A percentile compares a stretch with the other conserved stretches of the same genome.
Evolutionary conservation across 2,329 filamentous ascomycete genomes (phyloP).

Genomic region (Leptodontidium sp.): DNA sequence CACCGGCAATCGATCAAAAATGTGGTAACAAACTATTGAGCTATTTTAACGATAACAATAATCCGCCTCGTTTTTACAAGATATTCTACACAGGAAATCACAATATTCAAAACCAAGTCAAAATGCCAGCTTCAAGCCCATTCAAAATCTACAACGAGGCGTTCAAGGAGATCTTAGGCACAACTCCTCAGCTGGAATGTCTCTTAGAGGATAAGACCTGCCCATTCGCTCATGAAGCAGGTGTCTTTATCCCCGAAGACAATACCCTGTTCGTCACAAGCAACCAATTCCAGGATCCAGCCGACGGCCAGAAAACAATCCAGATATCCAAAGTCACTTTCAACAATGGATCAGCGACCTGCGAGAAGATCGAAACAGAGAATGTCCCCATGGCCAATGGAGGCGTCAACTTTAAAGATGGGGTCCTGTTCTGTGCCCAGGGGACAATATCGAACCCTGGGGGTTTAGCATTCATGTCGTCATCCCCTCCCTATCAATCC

Average conservation of each 20-base stretch:
- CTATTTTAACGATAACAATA: background rate
- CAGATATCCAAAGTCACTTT: conserved; percentile 32
- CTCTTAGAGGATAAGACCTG: conserved; percentile 43
- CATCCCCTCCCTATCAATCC: conserved; percentile 35
- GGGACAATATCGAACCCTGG: conserved; percentile 42
- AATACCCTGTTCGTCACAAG: conserved; percentile 35
- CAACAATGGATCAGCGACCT: conserved; percentile 1
- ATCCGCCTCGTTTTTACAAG: background rate
- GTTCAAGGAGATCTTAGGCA: conserved; percentile 59
- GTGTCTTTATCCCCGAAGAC: conserved; percentile 51
- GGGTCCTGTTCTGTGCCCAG: conserved; percentile 54
- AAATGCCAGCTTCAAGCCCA: background rate
- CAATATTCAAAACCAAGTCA: background rate
- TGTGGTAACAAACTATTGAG: background rate
- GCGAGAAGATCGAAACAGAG: conserved; percentile 38
- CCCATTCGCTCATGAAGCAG: conserved; percentile 60
- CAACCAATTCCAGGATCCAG: conserved; percentile 24
- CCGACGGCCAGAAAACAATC: conserved; percentile 22
- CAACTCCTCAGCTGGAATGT: conserved; percentile 57
- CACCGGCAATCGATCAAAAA: background rate
- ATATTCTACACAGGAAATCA: background rate
- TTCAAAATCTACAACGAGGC: conserved; percentile 55
- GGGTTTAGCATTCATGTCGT: conserved; percentile 44
- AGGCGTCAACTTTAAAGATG: conserved; percentile 49
- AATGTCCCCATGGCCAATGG: conserved; percentile 35